phyloP scores from a whole-genome alignment of 768 basidiomycete genomes.

The Hypholoma sublateritium region DNA sequence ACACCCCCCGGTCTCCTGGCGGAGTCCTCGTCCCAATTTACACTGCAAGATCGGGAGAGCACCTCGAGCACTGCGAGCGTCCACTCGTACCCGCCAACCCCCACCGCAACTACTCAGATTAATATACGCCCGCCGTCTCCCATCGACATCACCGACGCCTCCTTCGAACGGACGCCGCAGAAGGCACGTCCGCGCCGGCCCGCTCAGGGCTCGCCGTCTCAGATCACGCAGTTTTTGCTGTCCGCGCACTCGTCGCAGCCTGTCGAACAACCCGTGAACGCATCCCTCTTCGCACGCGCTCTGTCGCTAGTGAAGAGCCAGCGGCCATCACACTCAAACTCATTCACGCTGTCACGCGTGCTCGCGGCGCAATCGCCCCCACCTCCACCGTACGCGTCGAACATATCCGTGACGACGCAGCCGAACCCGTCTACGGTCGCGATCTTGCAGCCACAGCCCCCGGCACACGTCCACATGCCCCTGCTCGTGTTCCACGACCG shows the following conservation, averaged over 20 bases:
- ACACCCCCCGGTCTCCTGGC: slow-evolving; percentile 2
- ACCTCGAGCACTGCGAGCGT: slow-evolving; percentile 41
- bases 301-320: slow-evolving; percentile 47
- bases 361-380: slow-evolving; percentile 16
- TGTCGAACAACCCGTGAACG: slow-evolving; percentile 30
- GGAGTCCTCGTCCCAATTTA: slow-evolving; percentile 12
- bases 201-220: slow-evolving; percentile 22
- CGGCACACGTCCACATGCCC: slow-evolving; percentile 29
- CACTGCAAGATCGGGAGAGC: slow-evolving; percentile 22
- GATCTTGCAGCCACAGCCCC: slow-evolving; percentile 9
- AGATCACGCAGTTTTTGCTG: slow-evolving; percentile 54
- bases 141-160: neutral
- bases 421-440: slow-evolving; percentile 13
- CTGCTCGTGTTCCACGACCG: slow-evolving; percentile 70
- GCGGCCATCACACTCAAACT: slow-evolving; percentile 57
- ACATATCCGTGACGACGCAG: slow-evolving; percentile 10
- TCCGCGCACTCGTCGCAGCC: slow-evolving; percentile 42
- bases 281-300: slow-evolving; percentile 50
- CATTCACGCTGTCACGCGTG: slow-evolving; percentile 54
- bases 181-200: slow-evolving; percentile 25
- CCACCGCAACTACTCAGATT: slow-evolving; percentile 29
- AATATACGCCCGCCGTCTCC: slow-evolving; percentile 21
- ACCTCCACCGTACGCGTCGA: slow-evolving; percentile 37
- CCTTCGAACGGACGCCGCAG: slow-evolving; percentile 2
- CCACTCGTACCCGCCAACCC: slow-evolving; percentile 63